Evolutionary conservation across 331 rosid genomes (phyloP).

Genomic region (Quercus phellos): DNA sequence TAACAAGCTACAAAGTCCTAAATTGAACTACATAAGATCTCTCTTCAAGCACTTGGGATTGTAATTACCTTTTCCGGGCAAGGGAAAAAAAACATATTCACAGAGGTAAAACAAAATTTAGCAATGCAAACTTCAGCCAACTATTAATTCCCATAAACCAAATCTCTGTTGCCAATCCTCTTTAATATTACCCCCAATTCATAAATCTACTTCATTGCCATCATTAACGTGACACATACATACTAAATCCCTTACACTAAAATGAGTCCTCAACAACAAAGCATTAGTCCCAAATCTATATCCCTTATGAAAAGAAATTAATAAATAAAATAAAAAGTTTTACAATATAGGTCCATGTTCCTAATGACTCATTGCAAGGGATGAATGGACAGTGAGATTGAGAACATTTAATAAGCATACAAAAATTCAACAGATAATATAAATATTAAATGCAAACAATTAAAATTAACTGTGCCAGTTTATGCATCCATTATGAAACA

Average conservation of each 20-base stretch:
- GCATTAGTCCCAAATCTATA: neutral
- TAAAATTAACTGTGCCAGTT: neutral
- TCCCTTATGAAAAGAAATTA: neutral
- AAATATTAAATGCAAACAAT: conserved; percentile 1
- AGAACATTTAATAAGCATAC: neutral
- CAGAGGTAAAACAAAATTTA: neutral
- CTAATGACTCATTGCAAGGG: neutral
- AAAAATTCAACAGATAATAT: neutral
- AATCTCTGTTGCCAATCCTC: neutral
- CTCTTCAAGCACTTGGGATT: neutral
- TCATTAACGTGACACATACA: too few relatives aligned
- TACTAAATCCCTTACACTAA: too few relatives aligned
- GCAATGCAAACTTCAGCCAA: neutral
- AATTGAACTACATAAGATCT: neutral
- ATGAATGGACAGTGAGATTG: neutral
- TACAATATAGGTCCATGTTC: neutral
- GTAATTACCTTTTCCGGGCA: neutral
- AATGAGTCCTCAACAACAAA: too few relatives aligned
- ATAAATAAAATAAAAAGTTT: neutral
- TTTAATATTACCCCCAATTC: too few relatives aligned
- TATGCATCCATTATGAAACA: conserved; percentile 15
- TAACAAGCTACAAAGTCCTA: neutral
- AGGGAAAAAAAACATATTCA: neutral
- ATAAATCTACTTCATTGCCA: too few relatives aligned
- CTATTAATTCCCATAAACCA: neutral